Evolutionary conservation across 176 grass and related monocot species (phyloP).

Genomic region (Bromus sterilis): DNA sequence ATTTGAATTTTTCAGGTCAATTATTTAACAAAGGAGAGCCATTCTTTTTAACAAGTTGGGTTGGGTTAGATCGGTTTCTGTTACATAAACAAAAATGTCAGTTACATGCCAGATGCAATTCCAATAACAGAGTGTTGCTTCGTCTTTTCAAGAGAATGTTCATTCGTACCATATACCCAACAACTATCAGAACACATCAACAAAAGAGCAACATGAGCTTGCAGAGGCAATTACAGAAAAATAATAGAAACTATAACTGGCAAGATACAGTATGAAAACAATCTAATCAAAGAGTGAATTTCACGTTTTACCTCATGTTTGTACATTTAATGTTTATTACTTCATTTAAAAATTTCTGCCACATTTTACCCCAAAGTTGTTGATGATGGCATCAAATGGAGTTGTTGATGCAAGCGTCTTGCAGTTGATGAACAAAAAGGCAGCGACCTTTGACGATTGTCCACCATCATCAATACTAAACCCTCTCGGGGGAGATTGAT

Average conservation of each 20-base stretch:
- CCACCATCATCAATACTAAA: background rate
- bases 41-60: background rate
- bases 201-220: background rate
- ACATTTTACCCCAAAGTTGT: background rate
- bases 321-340: background rate
- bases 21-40: background rate
- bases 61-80: background rate
- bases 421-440: background rate
- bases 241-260: background rate
- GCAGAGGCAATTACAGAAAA: background rate
- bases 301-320: background rate
- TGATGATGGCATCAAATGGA: background rate
- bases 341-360: background rate
- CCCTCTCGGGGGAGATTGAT: background rate
- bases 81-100: background rate
- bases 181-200: background rate
- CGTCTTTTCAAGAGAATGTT: background rate
- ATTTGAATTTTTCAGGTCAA: background rate
- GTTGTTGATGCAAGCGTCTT: background rate
- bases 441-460: background rate
- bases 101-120: background rate
- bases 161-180: background rate
- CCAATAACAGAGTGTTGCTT: background rate
- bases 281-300: background rate
- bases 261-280: slow-evolving; percentile 2